Conservation (phyloP, 2,329 filamentous ascomycete species). For the Penicillium brevicompactum region DNA sequence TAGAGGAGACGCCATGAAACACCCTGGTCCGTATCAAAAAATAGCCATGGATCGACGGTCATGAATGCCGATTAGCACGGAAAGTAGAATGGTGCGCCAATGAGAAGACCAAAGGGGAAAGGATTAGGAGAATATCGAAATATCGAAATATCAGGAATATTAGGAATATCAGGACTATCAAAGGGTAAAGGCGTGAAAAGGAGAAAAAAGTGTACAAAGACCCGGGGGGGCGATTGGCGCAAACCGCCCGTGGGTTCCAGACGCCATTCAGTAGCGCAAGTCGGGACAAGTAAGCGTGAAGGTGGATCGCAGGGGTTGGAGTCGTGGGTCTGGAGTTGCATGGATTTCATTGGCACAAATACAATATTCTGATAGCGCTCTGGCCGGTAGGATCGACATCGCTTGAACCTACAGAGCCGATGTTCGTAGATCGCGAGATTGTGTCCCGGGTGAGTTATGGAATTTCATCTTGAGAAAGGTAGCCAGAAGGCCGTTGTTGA, state of each 20-base stretch:
- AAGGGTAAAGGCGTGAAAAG: conserved; percentile 9
- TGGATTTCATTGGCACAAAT: conserved; percentile 22
- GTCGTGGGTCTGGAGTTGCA: conserved; percentile 13
- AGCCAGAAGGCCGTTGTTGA: background rate
- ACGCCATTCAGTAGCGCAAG: conserved; percentile 14
- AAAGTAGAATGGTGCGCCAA: conserved; percentile 20
- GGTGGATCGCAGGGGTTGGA: conserved; percentile 15
- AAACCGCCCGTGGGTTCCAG: conserved; percentile 24
- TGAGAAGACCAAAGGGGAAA: conserved; percentile 24
- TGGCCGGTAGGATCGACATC: conserved; percentile 24
- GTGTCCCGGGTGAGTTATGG: too few relatives aligned
- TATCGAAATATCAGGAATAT: conserved; percentile 5
- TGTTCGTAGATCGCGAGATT: background rate
- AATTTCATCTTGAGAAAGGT: too few relatives aligned
- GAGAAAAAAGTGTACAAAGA: conserved; percentile 12
- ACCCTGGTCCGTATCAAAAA: conserved; percentile 24
- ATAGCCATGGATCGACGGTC: conserved; percentile 29
- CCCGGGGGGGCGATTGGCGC: conserved; percentile 19
- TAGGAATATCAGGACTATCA: background rate
- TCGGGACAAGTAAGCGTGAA: conserved; percentile 12
- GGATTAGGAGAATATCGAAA: conserved; percentile 16
- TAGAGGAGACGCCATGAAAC: conserved; percentile 25
- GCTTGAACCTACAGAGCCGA: conserved; percentile 5
- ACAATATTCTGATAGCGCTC: conserved; percentile 16
- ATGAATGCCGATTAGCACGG: conserved; percentile 25